These are phyloP conservation scores for Globisporangium emineosum DNA, from an alignment of 352 stramenopile genomes.

Conservation along the genomic window DNA sequence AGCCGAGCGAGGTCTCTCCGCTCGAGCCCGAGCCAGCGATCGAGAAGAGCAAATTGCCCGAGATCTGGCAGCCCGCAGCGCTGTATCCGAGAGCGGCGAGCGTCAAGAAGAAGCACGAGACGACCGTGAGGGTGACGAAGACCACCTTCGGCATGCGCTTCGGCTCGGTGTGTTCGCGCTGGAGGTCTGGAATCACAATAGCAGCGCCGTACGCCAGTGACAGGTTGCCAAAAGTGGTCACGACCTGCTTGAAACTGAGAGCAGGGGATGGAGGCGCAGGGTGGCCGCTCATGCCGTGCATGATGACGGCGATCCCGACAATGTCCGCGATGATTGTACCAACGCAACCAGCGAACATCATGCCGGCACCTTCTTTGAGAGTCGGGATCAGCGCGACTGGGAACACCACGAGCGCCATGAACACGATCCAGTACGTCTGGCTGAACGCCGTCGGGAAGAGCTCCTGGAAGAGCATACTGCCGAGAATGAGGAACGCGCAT, in stretches of 20 bases:
- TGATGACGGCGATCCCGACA: constrained; percentile 31
- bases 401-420: constrained; percentile 37
- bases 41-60: constrained; percentile 51
- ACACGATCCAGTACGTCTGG: constrained; percentile 39
- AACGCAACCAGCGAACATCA: constrained; percentile 35
- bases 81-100: constrained; percentile 33
- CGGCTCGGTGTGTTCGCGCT: constrained; percentile 44
- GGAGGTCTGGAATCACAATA: constrained; percentile 45
- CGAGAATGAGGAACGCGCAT: constrained; percentile 49
- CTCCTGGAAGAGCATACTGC: constrained; percentile 40
- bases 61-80: constrained; percentile 39
- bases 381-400: constrained; percentile 40
- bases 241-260: constrained; percentile 37
- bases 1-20: constrained; percentile 30
- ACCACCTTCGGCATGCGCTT: constrained; percentile 48
- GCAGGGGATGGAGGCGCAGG: constrained; percentile 28
- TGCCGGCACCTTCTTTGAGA: constrained; percentile 37
- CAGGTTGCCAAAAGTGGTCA: constrained; percentile 47
- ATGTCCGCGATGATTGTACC: constrained; percentile 43
- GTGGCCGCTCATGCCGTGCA: constrained; percentile 33
- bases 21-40: constrained; percentile 25
- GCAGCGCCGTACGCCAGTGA: constrained; percentile 49
- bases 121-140: constrained; percentile 31
- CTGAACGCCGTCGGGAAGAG: constrained; percentile 51
- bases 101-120: constrained; percentile 41